A percentile compares a stretch with the other conserved stretches of the same genome.
Conservation (phyloP, 2,329 filamentous ascomycete species). For the Botrytis fabae region DNA sequence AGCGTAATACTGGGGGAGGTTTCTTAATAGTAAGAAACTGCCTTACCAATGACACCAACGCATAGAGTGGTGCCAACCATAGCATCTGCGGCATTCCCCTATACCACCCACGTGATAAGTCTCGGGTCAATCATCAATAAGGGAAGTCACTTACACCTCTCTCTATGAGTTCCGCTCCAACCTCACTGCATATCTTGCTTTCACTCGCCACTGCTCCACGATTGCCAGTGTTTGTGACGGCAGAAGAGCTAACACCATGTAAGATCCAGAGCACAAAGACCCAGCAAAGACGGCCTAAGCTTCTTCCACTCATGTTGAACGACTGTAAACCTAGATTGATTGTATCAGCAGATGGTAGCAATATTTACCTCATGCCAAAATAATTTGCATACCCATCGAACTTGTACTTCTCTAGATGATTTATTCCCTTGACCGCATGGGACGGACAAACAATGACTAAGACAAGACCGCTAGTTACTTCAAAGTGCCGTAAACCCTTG, state of each 20-base stretch:
- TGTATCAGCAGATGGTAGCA: background rate
- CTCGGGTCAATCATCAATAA: background rate
- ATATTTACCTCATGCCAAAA: background rate
- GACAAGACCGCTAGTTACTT: background rate
- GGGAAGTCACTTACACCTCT: slow-evolving; percentile 44
- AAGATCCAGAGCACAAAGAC: background rate
- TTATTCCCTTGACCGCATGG: background rate
- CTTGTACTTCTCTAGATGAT: background rate
- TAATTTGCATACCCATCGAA: background rate
- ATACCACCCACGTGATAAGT: slow-evolving; percentile 29
- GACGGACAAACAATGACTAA: background rate
- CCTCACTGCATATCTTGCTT: slow-evolving; percentile 52
- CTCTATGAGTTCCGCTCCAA: slow-evolving; percentile 52
- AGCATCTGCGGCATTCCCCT: slow-evolving; percentile 75
- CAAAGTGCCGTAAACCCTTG: background rate
- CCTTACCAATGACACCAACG: slow-evolving; percentile 65
- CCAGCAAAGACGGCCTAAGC: slow-evolving; percentile 2
- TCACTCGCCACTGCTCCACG: slow-evolving; percentile 55
- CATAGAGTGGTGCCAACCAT: slow-evolving; percentile 74
- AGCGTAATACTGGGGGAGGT: background rate
- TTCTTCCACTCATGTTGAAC: background rate
- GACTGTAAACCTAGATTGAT: background rate
- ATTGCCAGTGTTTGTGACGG: slow-evolving; percentile 1
- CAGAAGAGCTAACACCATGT: background rate
- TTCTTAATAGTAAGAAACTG: slow-evolving; percentile 18